Percentiles rank a stretch among this genome's conserved stretches.
phyloP scores from a whole-genome alignment of 345 rosid genomes.

The Populus ilicifolia region DNA sequence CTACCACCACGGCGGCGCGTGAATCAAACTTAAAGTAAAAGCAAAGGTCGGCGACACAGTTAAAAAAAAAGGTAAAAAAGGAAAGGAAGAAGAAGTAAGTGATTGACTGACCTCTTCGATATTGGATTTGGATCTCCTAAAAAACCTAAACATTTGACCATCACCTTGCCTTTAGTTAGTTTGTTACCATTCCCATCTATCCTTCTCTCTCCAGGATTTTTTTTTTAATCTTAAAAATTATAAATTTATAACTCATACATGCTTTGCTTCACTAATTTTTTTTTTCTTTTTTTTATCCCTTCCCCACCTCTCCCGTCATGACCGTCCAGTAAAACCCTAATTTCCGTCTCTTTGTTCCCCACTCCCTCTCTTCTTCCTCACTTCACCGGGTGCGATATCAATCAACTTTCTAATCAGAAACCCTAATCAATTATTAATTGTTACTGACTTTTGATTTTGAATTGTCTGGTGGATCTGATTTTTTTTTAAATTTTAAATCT shows the following conservation, averaged over 20 bases:
- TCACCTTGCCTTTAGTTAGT: constrained; percentile 16
- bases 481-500: neutral
- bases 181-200: constrained; percentile 20
- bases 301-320: constrained; percentile 33
- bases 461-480: constrained; percentile 19
- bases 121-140: constrained; percentile 47
- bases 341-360: constrained; percentile 10
- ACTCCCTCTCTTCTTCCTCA: constrained; percentile 22
- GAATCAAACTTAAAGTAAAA: neutral
- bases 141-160: constrained; percentile 54
- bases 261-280: neutral
- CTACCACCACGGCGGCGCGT: constrained; percentile 10
- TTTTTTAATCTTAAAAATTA: neutral
- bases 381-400: neutral
- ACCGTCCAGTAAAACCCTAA: constrained; percentile 76
- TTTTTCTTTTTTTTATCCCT: constrained; percentile 11
- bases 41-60: neutral
- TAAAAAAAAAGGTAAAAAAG: neutral
- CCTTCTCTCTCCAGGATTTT: neutral
- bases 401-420: neutral
- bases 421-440: constrained; percentile 8
- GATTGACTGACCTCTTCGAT: constrained; percentile 30
- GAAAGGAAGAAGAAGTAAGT: neutral
- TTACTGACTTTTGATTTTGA: neutral
- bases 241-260: neutral